Evolutionary conservation across 441 rosid genomes (phyloP), one percentile per base, ranked within the genome.

Genomic region (Gossypium gossypioides): DNA sequence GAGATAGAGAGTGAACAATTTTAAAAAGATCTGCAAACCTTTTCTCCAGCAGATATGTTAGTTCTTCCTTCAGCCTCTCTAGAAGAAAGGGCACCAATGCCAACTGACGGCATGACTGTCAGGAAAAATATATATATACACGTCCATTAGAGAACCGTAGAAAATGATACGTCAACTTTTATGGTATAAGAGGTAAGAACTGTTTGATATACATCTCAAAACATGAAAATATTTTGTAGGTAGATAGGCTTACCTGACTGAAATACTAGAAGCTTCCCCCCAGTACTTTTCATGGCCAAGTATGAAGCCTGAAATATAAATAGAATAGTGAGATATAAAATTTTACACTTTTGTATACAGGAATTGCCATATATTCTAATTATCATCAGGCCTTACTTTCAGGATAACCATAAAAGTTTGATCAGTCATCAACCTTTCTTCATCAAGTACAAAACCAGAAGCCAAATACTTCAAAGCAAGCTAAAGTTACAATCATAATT

Each of bases 51-150:
- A 77, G 93, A 85, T 72, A 85, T 77, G 52, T 88, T 90, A 75
- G 89, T 91, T 81, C 97, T 87, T 80, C 97, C 96, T 80, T 93
- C 97, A 8, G 95, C 95, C 79, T 93, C 98, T 81, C 98, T 88
- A 25, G 90, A 87, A 77, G 96, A 88, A 80, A 93, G 97, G 52
- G 95, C 91, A 55, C 97, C 97, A 76, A 93, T 73, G 61, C 98
- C 98, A 80, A 83, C 85, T 10, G 98, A 93, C 44, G 96, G 93
- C 84, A 93, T 81, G 61, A 90, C 98, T 91, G 87, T 60, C 70
- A 51, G 2, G 34, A 25, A 59, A 27, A 12, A 55, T 25, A 34
- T 34, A 34, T 34, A 34, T 34, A 34, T 6, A 34, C 42, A 34
- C 0, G 32, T 71, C 73, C 68, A 68, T 77, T 54, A 77, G 56